Evolutionary conservation across 495 filamentous ascomycete genomes (phyloP).

Genomic region (Lophium mytilinum): DNA sequence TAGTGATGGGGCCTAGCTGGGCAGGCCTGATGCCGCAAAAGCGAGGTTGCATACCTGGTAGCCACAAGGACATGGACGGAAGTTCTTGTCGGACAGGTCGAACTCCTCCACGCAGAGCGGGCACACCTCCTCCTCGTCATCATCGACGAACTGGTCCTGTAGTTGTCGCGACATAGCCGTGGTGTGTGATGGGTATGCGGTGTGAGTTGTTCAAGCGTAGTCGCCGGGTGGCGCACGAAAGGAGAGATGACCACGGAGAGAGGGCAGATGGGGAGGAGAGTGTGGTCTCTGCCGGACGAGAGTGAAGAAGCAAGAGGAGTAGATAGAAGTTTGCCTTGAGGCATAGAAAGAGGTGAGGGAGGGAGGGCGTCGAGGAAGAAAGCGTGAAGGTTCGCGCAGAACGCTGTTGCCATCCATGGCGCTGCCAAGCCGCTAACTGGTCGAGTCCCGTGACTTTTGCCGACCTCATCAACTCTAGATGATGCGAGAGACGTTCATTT

Average conservation of each 20-base stretch:
- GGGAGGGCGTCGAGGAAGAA: background rate
- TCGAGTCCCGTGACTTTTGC: background rate
- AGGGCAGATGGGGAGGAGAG: slow-evolving; percentile 1
- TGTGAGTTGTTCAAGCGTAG: slow-evolving; percentile 13
- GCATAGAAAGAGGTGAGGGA: slow-evolving; percentile 11
- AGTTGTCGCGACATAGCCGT: slow-evolving; percentile 54
- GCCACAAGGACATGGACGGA: slow-evolving; percentile 93
- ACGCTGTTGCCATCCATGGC: background rate
- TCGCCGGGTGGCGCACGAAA: slow-evolving; percentile 13
- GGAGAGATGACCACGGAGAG: slow-evolving; percentile 1
- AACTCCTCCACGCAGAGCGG: slow-evolving; percentile 99
- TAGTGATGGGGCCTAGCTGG: slow-evolving; percentile 3
- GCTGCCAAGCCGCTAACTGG: slow-evolving; percentile 4
- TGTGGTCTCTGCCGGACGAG: slow-evolving; percentile 2
- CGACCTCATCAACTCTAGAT: background rate
- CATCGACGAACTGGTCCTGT: slow-evolving; percentile 95
- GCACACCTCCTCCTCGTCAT: slow-evolving; percentile 71
- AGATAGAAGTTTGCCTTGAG: slow-evolving; percentile 25
- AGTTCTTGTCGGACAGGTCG: slow-evolving; percentile 93
- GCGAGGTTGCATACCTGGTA: slow-evolving; percentile 66
- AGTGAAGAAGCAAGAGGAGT: slow-evolving; percentile 6
- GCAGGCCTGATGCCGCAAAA: background rate
- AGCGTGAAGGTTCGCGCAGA: too few relatives aligned
- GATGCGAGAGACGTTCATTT: too few relatives aligned
- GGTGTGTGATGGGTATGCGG: background rate